Evolutionary conservation across 2,329 filamentous ascomycete species (phyloP), one percentile per base, ranked within the genome.

Genomic region (Calonectria hawksworthii): DNA sequence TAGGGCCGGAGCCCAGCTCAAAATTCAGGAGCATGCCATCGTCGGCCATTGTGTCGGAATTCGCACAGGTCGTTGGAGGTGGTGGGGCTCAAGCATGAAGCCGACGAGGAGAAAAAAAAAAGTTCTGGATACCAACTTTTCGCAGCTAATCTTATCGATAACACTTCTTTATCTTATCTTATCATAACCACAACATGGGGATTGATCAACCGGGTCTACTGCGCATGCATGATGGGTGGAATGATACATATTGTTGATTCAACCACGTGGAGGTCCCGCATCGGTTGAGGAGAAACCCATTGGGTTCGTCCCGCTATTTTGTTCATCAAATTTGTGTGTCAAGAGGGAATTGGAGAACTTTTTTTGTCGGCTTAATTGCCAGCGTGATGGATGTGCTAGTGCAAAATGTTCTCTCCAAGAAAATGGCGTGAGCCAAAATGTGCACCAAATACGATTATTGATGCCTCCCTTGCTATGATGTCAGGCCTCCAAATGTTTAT

Each of bases 11-110:
- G 34, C 92, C 90, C 72, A 98, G 88, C 80, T 95, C 93, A 84
- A 99, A 98, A 82, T 99, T 99, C 83, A 99, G 89, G 72, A 98
- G 91, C 92, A 99, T 94, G 79, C 96, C 96, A 92, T 98, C 95
- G 88, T 99, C 96, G 67, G 95, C 95, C 96, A 99, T 98, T 75
- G 47, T 77, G 70, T 74, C 68, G 65, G 65, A 74, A 74, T 61
- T 72, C 68, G 64, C 56, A 68, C 41, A 74, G 36, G 76, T 73
- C 72, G 77, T 74, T 75, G 78, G 74, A 54, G 59, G 68, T 74
- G 78, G 80, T 81, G 79, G 78, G 77, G 76, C 74, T 74, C 72
- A 54, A 44, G 28, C 70, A 14, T 36, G 68, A 72, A 72, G 54
- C 68, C 28, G 69, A 74, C 52, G 28, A 67, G 73, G 63, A 74